Evolutionary conservation across 225 moss, liverwort and hornwort species (phyloP).

Genomic region (Asterella californica): DNA sequence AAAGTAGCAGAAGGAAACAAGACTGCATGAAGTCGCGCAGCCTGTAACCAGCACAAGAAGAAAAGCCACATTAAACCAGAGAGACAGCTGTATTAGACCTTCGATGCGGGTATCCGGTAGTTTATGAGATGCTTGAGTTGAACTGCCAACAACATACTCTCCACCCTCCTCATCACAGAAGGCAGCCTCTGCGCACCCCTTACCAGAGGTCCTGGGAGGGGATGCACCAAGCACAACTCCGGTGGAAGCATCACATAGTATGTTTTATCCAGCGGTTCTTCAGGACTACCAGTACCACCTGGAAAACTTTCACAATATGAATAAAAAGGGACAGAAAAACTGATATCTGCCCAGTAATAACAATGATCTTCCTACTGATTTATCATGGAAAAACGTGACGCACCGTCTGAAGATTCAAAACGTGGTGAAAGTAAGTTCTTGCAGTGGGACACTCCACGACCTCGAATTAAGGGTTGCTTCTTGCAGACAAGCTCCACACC

Average conservation of each 20-base stretch:
- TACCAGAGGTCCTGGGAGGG: constrained; percentile 90
- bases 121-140: constrained; percentile 88
- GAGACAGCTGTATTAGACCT: constrained; percentile 45
- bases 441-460: constrained; percentile 97
- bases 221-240: constrained; percentile 96
- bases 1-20: neutral
- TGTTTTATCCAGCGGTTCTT: constrained; percentile 88
- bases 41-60: neutral
- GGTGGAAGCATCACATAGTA: constrained; percentile 99
- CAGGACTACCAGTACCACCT: constrained; percentile 64
- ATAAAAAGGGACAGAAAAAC: neutral
- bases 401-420: constrained; percentile 92
- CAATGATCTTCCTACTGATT: neutral
- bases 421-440: constrained; percentile 94
- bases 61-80: neutral
- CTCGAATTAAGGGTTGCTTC: constrained; percentile 90
- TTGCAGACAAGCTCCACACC: constrained; percentile 95
- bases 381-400: neutral
- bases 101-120: constrained; percentile 72
- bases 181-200: constrained; percentile 95
- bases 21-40: neutral
- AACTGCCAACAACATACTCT: constrained; percentile 95
- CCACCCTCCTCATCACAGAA: constrained; percentile 97
- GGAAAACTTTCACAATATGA: neutral
- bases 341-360: neutral